Conservation (phyloP, 148 eudicot species). For the Pharnaceum exiguum region DNA sequence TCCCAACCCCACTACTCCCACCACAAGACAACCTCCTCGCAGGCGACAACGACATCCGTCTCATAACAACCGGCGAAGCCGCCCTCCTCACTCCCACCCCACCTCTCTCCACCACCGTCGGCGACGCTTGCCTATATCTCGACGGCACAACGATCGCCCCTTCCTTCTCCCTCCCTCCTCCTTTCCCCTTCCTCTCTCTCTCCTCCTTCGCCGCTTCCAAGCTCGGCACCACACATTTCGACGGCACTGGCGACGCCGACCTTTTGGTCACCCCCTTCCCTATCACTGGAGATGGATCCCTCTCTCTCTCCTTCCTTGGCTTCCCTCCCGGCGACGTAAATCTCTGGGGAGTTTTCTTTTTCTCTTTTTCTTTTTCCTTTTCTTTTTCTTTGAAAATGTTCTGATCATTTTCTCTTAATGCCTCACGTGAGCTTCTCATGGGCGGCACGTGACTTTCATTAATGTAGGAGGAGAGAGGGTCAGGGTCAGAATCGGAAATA, state of each 20-base stretch:
- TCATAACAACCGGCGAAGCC: constrained; percentile 56
- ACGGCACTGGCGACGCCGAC: constrained; percentile 87
- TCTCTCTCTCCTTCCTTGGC: constrained; percentile 37
- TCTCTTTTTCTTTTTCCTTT: constrained; percentile 2
- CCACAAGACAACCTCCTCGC: constrained; percentile 72
- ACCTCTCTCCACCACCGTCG: constrained; percentile 37
- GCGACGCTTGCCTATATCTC: constrained; percentile 91
- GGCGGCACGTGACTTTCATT: constrained; percentile 18
- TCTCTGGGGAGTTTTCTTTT: constrained; percentile 43
- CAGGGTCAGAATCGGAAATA: constrained; percentile 45
- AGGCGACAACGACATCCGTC: constrained; percentile 88
- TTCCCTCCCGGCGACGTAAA: constrained; percentile 67
- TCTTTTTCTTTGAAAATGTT: constrained; percentile 25
- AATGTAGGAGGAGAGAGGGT: constrained; percentile 41
- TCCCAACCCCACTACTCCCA: constrained; percentile 54
- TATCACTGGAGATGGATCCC: constrained; percentile 89
- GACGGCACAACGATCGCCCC: constrained; percentile 87
- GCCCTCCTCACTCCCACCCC: too few relatives aligned
- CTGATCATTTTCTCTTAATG: too few relatives aligned
- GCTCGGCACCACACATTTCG: constrained; percentile 87
- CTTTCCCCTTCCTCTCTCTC: constrained; percentile 55
- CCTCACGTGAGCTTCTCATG: too few relatives aligned
- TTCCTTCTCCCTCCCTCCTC: constrained; percentile 46
- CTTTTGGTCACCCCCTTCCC: constrained; percentile 64
- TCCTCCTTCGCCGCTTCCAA: constrained; percentile 70